These are phyloP conservation scores for Spinellus fusiger DNA, from an alignment of 192 early-diverging fungal species.

Conservation along the genomic window DNA sequence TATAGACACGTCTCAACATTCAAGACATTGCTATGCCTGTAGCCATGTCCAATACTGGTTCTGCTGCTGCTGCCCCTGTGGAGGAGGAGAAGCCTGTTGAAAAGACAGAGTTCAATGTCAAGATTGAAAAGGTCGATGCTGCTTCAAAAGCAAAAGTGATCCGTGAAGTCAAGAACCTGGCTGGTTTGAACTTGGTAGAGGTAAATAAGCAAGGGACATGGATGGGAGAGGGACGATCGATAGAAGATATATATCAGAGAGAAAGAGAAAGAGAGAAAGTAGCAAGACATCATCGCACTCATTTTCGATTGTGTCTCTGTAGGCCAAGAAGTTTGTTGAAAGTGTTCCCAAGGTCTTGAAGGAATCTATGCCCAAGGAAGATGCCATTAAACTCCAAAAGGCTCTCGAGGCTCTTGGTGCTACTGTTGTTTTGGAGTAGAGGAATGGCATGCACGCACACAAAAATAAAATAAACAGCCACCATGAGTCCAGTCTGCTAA, in stretches of 20 bases:
- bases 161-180: conserved; percentile 93
- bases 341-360: conserved; percentile 93
- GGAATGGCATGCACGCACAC: too few relatives aligned
- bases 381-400: conserved; percentile 98
- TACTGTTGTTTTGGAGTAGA: conserved; percentile 90
- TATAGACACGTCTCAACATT: conserved; percentile 83
- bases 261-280: not conserved
- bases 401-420: conserved; percentile 88
- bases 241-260: not conserved
- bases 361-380: conserved; percentile 84
- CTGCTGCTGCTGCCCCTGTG: conserved; percentile 57
- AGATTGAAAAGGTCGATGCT: conserved; percentile 92
- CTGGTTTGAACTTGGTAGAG: conserved; percentile 93
- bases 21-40: conserved; percentile 84
- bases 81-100: conserved; percentile 85
- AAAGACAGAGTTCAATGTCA: conserved; percentile 94
- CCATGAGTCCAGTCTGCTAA: too few relatives aligned
- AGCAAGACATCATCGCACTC: not conserved
- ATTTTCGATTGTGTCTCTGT: conserved; percentile 1
- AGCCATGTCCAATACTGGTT: conserved; percentile 57
- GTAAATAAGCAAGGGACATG: conserved; percentile 30
- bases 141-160: conserved; percentile 97
- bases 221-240: not conserved
- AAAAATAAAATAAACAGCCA: not conserved
- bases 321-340: conserved; percentile 99